A percentile compares a stretch with the other conserved stretches of the same genome.
Conservation (phyloP, 202 grass and related monocot species). For the Cymbopogon flexuosus region DNA sequence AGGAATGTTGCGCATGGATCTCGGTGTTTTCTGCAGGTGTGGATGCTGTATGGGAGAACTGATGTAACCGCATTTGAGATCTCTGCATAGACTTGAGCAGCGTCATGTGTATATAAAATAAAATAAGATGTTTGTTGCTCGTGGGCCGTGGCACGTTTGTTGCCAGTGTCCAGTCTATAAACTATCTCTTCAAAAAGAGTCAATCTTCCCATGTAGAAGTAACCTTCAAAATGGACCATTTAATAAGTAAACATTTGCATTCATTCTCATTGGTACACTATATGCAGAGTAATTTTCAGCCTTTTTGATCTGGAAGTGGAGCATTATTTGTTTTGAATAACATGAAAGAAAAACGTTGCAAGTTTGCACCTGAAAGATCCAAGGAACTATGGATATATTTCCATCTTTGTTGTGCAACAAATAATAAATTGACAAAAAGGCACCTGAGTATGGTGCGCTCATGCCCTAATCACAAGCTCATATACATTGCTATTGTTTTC, state of each 20-base stretch:
- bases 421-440: slow-evolving; percentile 22
- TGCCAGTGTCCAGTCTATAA: not conserved
- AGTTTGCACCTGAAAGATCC: not conserved
- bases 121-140: slow-evolving; percentile 26
- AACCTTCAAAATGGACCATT: not conserved
- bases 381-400: slow-evolving; percentile 10
- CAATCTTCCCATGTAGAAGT: not conserved
- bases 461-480: slow-evolving; percentile 82
- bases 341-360: not conserved
- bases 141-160: not conserved
- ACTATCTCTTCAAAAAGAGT: not conserved
- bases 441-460: slow-evolving; percentile 39
- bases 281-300: not conserved
- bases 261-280: not conserved
- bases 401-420: slow-evolving; percentile 24
- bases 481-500: slow-evolving; percentile 79
- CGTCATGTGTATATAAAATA: slow-evolving; percentile 10
- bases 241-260: not conserved
- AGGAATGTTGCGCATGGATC: not conserved
- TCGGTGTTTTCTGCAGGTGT: not conserved
- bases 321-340: not conserved
- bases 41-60: not conserved
- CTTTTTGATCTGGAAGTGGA: not conserved
- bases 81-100: not conserved
- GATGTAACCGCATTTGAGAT: not conserved